Evolutionary conservation across 176 grass and related monocot genomes (phyloP).

Genomic region (Alloteropsis semialata): DNA sequence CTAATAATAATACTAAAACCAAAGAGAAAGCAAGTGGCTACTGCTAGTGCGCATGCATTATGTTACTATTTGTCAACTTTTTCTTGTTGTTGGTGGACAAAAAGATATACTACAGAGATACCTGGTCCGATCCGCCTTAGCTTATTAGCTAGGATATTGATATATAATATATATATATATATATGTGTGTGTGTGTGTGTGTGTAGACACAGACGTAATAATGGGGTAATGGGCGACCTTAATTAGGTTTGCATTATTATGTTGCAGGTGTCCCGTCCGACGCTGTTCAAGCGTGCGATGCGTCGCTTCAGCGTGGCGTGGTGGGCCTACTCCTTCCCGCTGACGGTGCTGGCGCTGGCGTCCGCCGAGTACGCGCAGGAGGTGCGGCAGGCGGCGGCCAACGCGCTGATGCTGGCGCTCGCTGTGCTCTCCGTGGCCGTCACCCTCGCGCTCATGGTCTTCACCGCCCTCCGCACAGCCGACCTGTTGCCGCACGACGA

Average conservation of each 20-base stretch:
- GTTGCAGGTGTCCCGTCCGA: slow-evolving; percentile 61
- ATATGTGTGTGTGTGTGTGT: too few relatives aligned
- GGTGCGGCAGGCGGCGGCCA: slow-evolving; percentile 47
- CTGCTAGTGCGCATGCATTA: background rate
- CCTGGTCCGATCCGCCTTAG: background rate
- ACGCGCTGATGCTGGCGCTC: slow-evolving; percentile 67
- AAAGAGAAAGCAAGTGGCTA: background rate
- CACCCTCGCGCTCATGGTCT: slow-evolving; percentile 66
- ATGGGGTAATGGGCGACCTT: too few relatives aligned
- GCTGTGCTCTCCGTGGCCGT: slow-evolving; percentile 65
- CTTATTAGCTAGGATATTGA: too few relatives aligned
- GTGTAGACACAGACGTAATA: too few relatives aligned
- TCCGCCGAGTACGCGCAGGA: slow-evolving; percentile 66
- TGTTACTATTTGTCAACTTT: background rate
- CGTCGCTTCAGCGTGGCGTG: slow-evolving; percentile 78
- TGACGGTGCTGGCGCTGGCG: slow-evolving; percentile 66
- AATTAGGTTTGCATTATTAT: too few relatives aligned
- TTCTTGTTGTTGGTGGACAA: background rate
- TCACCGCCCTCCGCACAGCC: slow-evolving; percentile 57
- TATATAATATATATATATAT: too few relatives aligned
- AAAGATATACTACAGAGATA: background rate
- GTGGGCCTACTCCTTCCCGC: slow-evolving; percentile 94
- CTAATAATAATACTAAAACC: background rate
- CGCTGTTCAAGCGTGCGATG: slow-evolving; percentile 71
- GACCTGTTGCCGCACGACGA: slow-evolving; percentile 75